Conservation (phyloP, 2,329 filamentous ascomycete genomes). For the Diaporthe aspalathi region DNA sequence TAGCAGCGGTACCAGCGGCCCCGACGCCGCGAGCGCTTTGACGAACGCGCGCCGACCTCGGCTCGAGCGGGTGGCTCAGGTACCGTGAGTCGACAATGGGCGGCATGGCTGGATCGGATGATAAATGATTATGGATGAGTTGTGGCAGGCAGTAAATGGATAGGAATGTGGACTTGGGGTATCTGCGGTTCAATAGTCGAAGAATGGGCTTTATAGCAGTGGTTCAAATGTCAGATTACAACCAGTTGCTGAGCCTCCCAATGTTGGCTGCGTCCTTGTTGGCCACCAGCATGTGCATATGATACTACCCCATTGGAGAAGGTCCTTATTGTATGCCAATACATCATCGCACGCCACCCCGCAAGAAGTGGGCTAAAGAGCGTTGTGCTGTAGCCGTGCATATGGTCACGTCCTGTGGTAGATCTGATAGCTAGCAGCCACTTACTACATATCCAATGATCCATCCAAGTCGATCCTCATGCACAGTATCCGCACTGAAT, state of each 20-base stretch:
- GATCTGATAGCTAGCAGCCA: background rate
- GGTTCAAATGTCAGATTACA: no score
- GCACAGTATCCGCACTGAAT: no score
- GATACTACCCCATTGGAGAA: background rate
- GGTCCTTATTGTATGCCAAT: background rate
- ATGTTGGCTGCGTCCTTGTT: background rate
- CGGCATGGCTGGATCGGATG: no score
- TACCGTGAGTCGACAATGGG: no score
- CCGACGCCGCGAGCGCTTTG: no score
- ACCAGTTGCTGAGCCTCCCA: background rate
- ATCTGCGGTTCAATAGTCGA: background rate
- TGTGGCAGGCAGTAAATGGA: background rate
- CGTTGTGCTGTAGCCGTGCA: background rate
- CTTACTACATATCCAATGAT: no score
- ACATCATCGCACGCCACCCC: background rate
- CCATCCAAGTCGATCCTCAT: no score
- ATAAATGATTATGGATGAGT: background rate
- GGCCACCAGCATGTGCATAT: background rate
- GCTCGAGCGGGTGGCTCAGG: no score
- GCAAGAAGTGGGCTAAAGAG: background rate
- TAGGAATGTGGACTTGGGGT: background rate
- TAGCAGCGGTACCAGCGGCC: no score
- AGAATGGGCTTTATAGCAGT: no score
- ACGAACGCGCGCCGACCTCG: no score
- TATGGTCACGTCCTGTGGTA: background rate